phyloP scores from a whole-genome alignment of 176 grass and related monocot genomes.

The Eragrostis curvula region DNA sequence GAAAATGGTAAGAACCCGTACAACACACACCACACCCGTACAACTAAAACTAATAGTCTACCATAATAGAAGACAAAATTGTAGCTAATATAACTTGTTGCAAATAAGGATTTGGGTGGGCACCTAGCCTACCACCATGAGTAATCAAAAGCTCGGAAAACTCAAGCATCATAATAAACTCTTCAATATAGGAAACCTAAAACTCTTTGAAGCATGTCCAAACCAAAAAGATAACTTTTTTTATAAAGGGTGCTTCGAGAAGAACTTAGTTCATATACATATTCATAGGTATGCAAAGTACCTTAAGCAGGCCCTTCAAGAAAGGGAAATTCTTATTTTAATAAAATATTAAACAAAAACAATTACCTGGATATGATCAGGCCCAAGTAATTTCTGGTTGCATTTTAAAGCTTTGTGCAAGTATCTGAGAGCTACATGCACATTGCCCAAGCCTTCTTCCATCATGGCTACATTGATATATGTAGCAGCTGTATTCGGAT shows the following conservation, averaged over 20 bases:
- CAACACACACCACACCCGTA: no score
- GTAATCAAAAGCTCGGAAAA: neutral
- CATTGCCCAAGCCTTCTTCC: conserved; percentile 99
- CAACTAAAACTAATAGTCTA: no score
- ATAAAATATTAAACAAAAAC: neutral
- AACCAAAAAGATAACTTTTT: neutral
- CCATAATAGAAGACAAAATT: no score
- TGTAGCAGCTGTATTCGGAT: conserved; percentile 99
- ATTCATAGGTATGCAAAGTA: neutral
- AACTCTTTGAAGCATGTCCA: neutral
- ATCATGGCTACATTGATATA: conserved; percentile 99
- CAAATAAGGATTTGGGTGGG: conserved; percentile 9
- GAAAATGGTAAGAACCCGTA: no score
- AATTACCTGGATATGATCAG: conserved; percentile 97
- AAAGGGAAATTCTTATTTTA: neutral
- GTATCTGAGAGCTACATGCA: conserved; percentile 98
- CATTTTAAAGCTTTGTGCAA: conserved; percentile 99
- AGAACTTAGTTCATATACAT: neutral
- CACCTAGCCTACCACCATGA: neutral
- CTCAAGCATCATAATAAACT: neutral
- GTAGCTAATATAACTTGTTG: neutral
- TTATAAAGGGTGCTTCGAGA: neutral
- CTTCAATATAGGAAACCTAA: neutral
- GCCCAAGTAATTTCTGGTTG: conserved; percentile 94
- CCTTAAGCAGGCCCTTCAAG: neutral